Percentiles rank a stretch among this genome's conserved stretches.
Evolutionary conservation across 1,139 yeast genomes (phyloP).

Genomic region (Yamadazyma diospyri): DNA sequence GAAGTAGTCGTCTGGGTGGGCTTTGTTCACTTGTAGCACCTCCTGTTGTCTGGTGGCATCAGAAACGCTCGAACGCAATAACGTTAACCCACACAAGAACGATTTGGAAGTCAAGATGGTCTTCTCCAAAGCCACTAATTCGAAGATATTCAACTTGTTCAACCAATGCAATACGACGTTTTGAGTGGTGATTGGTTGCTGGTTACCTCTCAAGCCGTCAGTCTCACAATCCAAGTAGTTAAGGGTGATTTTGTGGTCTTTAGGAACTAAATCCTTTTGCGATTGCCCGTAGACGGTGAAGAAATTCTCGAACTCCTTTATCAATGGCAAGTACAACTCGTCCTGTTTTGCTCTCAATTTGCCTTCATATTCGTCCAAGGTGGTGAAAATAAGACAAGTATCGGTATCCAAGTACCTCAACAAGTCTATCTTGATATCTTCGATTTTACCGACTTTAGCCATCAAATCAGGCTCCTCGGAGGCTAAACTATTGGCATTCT

Average conservation of each 20-base stretch:
- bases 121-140: conserved; percentile 83
- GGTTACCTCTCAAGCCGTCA: conserved; percentile 77
- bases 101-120: conserved; percentile 84
- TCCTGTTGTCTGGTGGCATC: conserved; percentile 19
- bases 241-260: conserved; percentile 32
- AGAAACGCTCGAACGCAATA: conserved; percentile 37
- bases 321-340: conserved; percentile 70
- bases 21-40: conserved; percentile 36
- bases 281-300: conserved; percentile 41
- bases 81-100: conserved; percentile 66
- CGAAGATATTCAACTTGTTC: conserved; percentile 61
- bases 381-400: conserved; percentile 82
- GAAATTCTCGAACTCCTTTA: conserved; percentile 59
- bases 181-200: conserved; percentile 59
- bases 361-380: conserved; percentile 82
- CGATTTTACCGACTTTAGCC: conserved; percentile 58
- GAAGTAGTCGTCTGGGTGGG: conserved; percentile 21
- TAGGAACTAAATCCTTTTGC: conserved; percentile 24
- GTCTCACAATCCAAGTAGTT: conserved; percentile 72
- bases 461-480: conserved; percentile 35
- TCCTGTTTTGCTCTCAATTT: conserved; percentile 72
- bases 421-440: conserved; percentile 52
- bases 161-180: conserved; percentile 66
- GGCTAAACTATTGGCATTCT: conserved; percentile 20
- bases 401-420: conserved; percentile 90